phyloP scores from a whole-genome alignment of 768 basidiomycete species.

The Pleurotus salmoneostramineus region DNA sequence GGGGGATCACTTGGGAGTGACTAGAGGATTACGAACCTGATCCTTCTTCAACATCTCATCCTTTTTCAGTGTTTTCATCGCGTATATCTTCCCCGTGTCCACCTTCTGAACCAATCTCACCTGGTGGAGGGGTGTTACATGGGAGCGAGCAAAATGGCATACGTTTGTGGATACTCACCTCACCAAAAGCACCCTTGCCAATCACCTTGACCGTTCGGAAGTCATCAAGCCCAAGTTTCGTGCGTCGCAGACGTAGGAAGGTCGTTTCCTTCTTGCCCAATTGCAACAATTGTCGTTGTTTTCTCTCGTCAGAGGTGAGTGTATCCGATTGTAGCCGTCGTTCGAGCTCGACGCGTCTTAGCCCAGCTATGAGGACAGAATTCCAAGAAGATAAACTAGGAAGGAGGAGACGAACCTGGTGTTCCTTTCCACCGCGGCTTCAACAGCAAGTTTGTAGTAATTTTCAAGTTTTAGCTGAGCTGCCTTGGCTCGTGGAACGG shows the following conservation, averaged over 20 bases:
- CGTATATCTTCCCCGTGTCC: slow-evolving; percentile 97
- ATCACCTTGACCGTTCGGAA: slow-evolving; percentile 98
- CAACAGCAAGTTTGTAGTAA: slow-evolving; percentile 95
- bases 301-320: slow-evolving; percentile 77
- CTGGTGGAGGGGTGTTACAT: slow-evolving; percentile 26
- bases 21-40: slow-evolving; percentile 54
- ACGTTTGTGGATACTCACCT: slow-evolving; percentile 44
- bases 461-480: slow-evolving; percentile 96
- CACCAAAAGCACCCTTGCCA: slow-evolving; percentile 98
- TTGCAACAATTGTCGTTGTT: slow-evolving; percentile 77
- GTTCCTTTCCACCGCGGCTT: slow-evolving; percentile 92
- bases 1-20: too few relatives aligned
- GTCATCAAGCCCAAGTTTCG: slow-evolving; percentile 86
- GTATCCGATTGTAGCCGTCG: slow-evolving; percentile 69
- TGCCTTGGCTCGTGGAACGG: slow-evolving; percentile 78
- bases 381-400: too few relatives aligned
- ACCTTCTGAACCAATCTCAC: slow-evolving; percentile 94
- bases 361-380: too few relatives aligned
- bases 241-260: slow-evolving; percentile 83
- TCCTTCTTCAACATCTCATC: slow-evolving; percentile 99
- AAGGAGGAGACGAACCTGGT: slow-evolving; percentile 49
- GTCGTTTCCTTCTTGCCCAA: slow-evolving; percentile 87
- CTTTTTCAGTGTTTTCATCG: slow-evolving; percentile 97
- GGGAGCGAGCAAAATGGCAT: background rate
- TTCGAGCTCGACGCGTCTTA: slow-evolving; percentile 85